Conservation (phyloP, 73 alveolate species). For the Uronychia binucleata region DNA sequence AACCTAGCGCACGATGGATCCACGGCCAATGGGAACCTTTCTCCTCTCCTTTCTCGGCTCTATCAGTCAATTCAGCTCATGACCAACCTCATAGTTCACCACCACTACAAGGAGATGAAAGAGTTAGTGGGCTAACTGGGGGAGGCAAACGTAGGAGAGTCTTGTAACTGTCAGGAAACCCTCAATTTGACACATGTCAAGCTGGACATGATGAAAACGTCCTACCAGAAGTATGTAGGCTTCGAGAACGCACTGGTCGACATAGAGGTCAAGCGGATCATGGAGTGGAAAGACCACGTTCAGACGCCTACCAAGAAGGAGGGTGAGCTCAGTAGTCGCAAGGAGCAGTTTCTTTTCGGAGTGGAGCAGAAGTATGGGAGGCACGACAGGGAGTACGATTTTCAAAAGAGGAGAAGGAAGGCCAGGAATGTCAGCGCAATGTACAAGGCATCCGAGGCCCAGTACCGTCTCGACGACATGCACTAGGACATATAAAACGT, state of each 20-base stretch:
- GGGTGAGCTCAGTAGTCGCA: not conserved
- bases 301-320: not conserved
- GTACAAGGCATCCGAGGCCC: not conserved
- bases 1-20: not conserved
- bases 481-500: not conserved
- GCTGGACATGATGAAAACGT: not conserved
- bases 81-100: not conserved
- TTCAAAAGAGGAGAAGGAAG: not conserved
- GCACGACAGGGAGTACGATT: not conserved
- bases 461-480: not conserved
- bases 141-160: not conserved
- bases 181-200: not conserved
- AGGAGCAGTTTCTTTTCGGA: not conserved
- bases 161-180: not conserved
- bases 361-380: not conserved
- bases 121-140: not conserved
- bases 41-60: not conserved
- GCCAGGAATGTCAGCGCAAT: not conserved
- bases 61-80: not conserved
- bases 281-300: not conserved
- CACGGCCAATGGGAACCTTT: not conserved
- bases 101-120: not conserved
- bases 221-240: not conserved
- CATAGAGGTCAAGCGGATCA: not conserved
- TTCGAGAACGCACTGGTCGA: not conserved